Conservation (phyloP, 202 grass and related monocot species). For the Digitaria exilis region DNA sequence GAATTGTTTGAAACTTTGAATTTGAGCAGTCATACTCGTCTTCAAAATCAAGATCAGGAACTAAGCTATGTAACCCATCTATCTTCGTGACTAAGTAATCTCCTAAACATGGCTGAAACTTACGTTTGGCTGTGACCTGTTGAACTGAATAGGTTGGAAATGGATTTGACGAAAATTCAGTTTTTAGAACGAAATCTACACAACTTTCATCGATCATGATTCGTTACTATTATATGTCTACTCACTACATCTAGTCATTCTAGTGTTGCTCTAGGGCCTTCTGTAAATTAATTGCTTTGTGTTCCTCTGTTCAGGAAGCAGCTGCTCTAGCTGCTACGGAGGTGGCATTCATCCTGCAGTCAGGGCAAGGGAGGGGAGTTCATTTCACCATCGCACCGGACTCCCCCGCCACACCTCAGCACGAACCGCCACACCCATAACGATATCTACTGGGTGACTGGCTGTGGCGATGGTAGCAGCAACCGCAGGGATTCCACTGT, state of each 20-base stretch:
- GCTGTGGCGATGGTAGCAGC: neutral
- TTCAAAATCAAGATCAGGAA: neutral
- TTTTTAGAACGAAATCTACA: neutral
- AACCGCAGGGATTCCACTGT: neutral
- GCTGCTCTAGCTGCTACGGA: conserved; percentile 79
- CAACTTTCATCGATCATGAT: neutral
- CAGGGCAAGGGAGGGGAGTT: conserved; percentile 76
- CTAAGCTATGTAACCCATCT: neutral
- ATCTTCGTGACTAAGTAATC: neutral
- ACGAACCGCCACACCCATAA: conserved; percentile 59
- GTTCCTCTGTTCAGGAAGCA: conserved; percentile 66
- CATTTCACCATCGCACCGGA: conserved; percentile 90
- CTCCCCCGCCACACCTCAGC: conserved; percentile 77
- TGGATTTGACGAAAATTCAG: neutral
- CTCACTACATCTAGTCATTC: neutral
- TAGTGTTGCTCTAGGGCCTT: neutral
- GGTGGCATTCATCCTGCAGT: conserved; percentile 89
- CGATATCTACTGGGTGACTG: neutral
- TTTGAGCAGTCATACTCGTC: neutral
- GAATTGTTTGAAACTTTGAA: neutral
- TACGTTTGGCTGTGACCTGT: neutral
- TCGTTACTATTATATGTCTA: neutral
- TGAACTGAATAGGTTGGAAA: neutral
- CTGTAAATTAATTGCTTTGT: conserved; percentile 8
- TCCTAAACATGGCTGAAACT: neutral